phyloP scores from a whole-genome alignment of 208 protist species.

The Wallacemonas sp. region DNA sequence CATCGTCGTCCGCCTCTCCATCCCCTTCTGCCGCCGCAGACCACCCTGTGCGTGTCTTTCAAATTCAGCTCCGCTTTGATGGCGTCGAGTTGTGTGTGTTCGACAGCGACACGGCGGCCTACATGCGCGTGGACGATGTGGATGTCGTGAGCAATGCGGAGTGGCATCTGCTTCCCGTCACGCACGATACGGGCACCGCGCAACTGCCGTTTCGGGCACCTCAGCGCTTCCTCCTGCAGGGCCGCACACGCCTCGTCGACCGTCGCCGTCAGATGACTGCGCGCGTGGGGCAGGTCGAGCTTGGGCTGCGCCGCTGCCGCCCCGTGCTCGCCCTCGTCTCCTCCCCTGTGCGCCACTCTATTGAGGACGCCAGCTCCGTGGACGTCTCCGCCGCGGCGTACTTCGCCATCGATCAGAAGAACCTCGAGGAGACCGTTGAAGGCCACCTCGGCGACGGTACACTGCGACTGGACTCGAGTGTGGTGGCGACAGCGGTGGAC shows the following conservation, averaged over 20 bases:
- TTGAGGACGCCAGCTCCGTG: conserved; percentile 4
- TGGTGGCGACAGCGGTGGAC: conserved; percentile 41
- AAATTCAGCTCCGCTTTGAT: conserved; percentile 7
- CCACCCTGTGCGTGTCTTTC: not conserved
- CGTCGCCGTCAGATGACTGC: conserved; percentile 7
- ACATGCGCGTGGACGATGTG: conserved; percentile 5
- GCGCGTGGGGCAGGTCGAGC: not conserved
- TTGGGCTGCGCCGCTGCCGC: not conserved
- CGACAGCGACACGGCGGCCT: conserved; percentile 15
- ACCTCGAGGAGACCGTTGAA: conserved; percentile 32
- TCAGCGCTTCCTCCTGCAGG: conserved; percentile 6
- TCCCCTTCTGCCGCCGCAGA: not conserved
- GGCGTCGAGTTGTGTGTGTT: conserved; percentile 18
- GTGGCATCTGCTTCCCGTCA: conserved; percentile 31
- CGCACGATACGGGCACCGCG: conserved; percentile 34
- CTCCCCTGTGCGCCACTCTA: conserved; percentile 12
- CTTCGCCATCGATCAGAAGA: conserved; percentile 13
- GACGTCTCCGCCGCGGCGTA: conserved; percentile 14
- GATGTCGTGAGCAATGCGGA: conserved; percentile 30
- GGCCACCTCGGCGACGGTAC: conserved; percentile 35
- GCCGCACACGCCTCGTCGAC: not conserved
- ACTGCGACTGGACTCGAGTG: conserved; percentile 41
- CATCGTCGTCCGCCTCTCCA: no score
- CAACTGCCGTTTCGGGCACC: not conserved
- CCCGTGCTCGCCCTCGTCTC: conserved; percentile 2